These are phyloP conservation scores for Plasmodium gonderi DNA, from an alignment of 169 alveolate genomes.

Conservation along the genomic window DNA sequence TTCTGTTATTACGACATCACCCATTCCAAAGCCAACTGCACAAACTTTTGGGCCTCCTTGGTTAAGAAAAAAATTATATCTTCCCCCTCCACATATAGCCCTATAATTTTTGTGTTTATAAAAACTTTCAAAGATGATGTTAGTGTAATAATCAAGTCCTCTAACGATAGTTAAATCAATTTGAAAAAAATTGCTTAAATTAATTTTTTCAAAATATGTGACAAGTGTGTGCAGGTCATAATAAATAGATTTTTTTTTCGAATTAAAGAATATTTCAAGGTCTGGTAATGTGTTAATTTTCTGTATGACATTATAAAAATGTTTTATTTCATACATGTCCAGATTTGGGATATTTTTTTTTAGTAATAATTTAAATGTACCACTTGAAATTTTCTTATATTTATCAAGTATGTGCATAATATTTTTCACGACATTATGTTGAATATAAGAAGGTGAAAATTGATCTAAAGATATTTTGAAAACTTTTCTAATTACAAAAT, in stretches of 20 bases:
- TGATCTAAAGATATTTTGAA: conserved; percentile 14
- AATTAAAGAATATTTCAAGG: conserved; percentile 2
- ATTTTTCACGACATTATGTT: not conserved
- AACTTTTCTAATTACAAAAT: not conserved
- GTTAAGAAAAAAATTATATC: conserved; percentile 26
- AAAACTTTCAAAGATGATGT: conserved; percentile 41
- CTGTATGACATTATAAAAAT: not conserved
- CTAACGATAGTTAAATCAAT: conserved; percentile 47
- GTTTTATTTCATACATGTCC: not conserved
- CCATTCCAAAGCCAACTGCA: conserved; percentile 72
- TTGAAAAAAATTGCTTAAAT: conserved; percentile 12
- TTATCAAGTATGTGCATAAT: conserved; percentile 44
- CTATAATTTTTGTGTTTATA: conserved; percentile 25
- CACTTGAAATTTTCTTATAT: conserved; percentile 9
- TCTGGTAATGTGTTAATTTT: not conserved
- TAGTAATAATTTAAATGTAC: conserved; percentile 21
- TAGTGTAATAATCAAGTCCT: conserved; percentile 64
- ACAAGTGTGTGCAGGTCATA: not conserved
- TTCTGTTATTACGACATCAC: conserved; percentile 69
- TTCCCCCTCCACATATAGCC: conserved; percentile 74
- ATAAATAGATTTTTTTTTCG: not conserved
- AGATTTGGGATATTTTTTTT: conserved; percentile 21
- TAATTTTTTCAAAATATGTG: conserved; percentile 7
- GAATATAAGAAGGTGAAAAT: not conserved
- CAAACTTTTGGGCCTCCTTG: not conserved